Conservation (phyloP, 352 stramenopile species). For the Phytophthora capsici region DNA sequence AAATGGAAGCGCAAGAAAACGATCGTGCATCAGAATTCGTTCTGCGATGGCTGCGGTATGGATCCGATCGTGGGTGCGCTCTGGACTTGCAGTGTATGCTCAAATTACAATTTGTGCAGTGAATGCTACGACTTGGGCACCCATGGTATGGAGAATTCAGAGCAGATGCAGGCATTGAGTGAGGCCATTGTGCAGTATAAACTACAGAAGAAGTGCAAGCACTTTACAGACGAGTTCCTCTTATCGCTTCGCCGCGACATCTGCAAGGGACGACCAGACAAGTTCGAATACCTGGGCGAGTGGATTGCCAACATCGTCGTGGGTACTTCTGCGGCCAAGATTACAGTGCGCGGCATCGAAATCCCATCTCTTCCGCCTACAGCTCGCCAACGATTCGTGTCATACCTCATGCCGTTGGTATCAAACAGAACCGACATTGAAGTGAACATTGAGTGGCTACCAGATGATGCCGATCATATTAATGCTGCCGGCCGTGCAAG, state of each 20-base stretch:
- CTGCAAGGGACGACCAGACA: constrained; percentile 80
- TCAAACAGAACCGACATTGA: constrained; percentile 86
- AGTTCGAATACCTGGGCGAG: constrained; percentile 83
- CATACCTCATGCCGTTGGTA: constrained; percentile 79
- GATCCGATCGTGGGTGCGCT: constrained; percentile 69
- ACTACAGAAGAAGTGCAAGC: constrained; percentile 78
- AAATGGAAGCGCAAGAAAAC: constrained; percentile 76
- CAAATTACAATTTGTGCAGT: constrained; percentile 73
- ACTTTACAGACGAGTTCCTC: constrained; percentile 78
- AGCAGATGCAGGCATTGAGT: constrained; percentile 70
- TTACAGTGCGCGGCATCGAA: constrained; percentile 82
- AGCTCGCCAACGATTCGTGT: constrained; percentile 75
- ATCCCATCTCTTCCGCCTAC: constrained; percentile 64
- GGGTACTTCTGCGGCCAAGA: constrained; percentile 69
- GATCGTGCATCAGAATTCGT: constrained; percentile 64
- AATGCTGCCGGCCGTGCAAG: constrained; percentile 43
- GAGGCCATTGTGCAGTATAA: constrained; percentile 78
- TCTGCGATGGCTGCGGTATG: constrained; percentile 79
- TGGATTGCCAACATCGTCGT: constrained; percentile 86
- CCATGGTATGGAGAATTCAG: constrained; percentile 78
- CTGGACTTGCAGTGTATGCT: constrained; percentile 76
- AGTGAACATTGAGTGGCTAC: constrained; percentile 85
- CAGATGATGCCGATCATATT: constrained; percentile 53
- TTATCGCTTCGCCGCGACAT: constrained; percentile 77
- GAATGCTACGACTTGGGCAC: constrained; percentile 77